Conservation (phyloP, 148 eudicot genomes). For the Oxyria digyna region DNA sequence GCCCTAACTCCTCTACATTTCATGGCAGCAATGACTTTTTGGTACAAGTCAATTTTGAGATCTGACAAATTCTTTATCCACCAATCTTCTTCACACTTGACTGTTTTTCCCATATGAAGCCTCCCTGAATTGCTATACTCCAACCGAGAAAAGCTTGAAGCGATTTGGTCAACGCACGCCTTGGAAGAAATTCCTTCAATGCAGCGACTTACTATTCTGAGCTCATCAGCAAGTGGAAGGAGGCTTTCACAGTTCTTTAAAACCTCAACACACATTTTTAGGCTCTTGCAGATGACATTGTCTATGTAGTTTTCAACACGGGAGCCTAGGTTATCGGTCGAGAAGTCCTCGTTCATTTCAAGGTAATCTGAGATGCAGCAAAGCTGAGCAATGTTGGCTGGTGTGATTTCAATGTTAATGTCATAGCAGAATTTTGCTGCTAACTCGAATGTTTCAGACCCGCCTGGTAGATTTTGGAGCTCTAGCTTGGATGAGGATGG, state of each 20-base stretch:
- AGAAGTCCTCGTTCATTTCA: conserved; percentile 64
- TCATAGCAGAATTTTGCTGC: conserved; percentile 95
- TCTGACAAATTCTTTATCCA: conserved; percentile 83
- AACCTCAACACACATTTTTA: conserved; percentile 77
- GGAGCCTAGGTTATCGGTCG: conserved; percentile 64
- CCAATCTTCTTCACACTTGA: conserved; percentile 80
- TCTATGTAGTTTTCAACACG: conserved; percentile 75
- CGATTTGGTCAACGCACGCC: conserved; percentile 84
- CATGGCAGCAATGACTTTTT: conserved; percentile 72
- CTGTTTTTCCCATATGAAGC: conserved; percentile 69
- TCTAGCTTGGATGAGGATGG: conserved; percentile 45
- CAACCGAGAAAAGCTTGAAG: conserved; percentile 86
- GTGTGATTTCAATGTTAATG: conserved; percentile 71
- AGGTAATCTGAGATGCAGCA: conserved; percentile 72
- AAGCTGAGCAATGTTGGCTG: conserved; percentile 70
- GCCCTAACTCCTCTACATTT: conserved; percentile 90
- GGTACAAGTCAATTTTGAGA: conserved; percentile 61
- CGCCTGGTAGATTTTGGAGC: conserved; percentile 62
- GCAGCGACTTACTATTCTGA: conserved; percentile 57
- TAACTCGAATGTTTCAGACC: conserved; percentile 67
- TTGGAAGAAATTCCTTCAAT: conserved; percentile 86
- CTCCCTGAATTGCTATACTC: conserved; percentile 94
- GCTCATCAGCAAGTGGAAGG: conserved; percentile 83
- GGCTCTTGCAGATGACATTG: conserved; percentile 57
- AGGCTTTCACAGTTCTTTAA: conserved; percentile 71